phyloP scores from a whole-genome alignment of 2,329 filamentous ascomycete genomes.

The Periconia macrospinosa region DNA sequence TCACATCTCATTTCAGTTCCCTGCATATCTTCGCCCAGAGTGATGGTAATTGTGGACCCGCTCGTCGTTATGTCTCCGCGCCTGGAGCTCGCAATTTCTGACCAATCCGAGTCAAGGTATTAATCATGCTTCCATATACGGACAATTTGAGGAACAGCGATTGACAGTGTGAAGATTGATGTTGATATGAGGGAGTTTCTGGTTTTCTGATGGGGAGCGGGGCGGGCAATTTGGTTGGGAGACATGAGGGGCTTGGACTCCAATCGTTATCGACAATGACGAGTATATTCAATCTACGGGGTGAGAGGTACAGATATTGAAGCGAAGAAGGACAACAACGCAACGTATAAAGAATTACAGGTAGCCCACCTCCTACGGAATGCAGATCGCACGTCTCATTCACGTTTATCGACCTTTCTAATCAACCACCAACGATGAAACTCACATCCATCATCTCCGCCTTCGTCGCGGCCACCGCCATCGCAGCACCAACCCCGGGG shows the following conservation, averaged over 20 bases:
- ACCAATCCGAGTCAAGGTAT: background rate
- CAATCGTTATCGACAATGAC: background rate
- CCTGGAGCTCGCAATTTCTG: background rate
- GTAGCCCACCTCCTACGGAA: background rate
- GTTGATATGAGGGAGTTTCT: too few species aligned
- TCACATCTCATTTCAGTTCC: background rate
- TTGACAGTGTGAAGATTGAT: background rate
- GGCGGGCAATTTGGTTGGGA: too few species aligned
- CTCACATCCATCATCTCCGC: constrained; percentile 12
- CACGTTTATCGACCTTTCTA: background rate
- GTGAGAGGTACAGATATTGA: background rate
- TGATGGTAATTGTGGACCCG: background rate
- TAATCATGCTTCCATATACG: background rate
- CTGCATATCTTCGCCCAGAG: background rate
- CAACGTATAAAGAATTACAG: background rate
- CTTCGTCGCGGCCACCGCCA: constrained; percentile 11
- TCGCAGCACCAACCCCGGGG: constrained; percentile 19
- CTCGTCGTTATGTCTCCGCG: background rate
- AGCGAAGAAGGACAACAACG: background rate
- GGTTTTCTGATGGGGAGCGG: too few species aligned
- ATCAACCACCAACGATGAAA: constrained; percentile 20
- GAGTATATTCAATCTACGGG: background rate
- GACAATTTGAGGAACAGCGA: background rate
- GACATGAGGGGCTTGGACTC: background rate
- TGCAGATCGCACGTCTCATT: background rate